Conservation (phyloP, 192 early-diverging fungal species). For the Podila minutissima region DNA sequence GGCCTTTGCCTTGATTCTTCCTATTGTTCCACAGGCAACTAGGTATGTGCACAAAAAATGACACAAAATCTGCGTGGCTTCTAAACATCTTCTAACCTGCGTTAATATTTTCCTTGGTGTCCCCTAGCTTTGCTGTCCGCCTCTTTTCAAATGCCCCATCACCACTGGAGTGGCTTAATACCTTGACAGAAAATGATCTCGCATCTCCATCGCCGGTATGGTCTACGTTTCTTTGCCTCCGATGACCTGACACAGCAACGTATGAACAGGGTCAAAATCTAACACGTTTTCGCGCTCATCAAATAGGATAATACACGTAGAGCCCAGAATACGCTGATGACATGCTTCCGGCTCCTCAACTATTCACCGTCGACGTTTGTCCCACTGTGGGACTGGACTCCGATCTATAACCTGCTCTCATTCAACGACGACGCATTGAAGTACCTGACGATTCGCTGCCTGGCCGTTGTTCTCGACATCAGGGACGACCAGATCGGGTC, state of each 20-base stretch:
- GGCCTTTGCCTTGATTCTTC: conserved; percentile 69
- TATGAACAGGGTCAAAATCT: background rate
- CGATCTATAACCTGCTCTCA: conserved; percentile 56
- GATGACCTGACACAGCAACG: background rate
- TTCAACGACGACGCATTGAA: conserved; percentile 53
- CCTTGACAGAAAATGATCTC: conserved; percentile 34
- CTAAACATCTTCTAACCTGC: background rate
- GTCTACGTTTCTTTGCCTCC: no score
- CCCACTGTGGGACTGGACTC: conserved; percentile 65
- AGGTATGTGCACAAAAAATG: conserved; percentile 54
- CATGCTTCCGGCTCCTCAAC: conserved; percentile 59
- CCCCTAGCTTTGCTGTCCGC: conserved; percentile 60
- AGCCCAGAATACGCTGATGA: conserved; percentile 58
- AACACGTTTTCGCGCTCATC: background rate
- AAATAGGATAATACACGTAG: conserved; percentile 33
- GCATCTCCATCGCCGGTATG: conserved; percentile 18
- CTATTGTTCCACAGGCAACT: conserved; percentile 76
- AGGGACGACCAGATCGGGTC: conserved; percentile 53
- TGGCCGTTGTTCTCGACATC: conserved; percentile 59
- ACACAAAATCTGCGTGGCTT: background rate
- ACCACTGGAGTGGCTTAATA: conserved; percentile 60
- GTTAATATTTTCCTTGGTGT: conserved; percentile 18
- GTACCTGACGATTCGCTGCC: conserved; percentile 56
- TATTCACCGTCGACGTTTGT: conserved; percentile 60
- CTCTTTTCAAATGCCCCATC: conserved; percentile 65